Conservation (phyloP, 164 flowering plant genomes). For the Litsea cubeba region DNA sequence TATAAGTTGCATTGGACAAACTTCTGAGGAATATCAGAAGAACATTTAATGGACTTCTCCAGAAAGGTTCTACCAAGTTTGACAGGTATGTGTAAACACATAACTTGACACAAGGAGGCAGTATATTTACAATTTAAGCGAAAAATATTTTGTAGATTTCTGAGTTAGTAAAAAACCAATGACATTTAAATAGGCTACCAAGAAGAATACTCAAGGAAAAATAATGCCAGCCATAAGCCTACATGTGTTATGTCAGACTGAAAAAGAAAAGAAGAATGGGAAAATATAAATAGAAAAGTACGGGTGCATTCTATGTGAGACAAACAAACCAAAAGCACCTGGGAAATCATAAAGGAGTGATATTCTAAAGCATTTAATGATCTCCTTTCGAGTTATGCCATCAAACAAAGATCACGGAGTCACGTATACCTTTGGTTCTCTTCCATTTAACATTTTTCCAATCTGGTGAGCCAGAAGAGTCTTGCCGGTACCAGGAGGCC, state of each 20-base stretch:
- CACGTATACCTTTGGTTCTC: slow-evolving; percentile 79
- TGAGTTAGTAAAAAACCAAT: too few relatives aligned
- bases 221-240: background rate
- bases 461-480: slow-evolving; percentile 97
- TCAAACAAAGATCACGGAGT: too few relatives aligned
- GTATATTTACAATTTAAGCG: background rate
- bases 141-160: background rate
- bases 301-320: background rate
- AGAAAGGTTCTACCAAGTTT: background rate
- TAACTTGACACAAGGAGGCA: background rate
- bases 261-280: background rate
- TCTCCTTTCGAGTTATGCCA: too few relatives aligned
- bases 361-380: too few relatives aligned
- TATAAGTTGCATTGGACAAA: background rate
- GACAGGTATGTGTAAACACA: background rate
- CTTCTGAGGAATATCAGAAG: background rate
- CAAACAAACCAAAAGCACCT: too few relatives aligned
- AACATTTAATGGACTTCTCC: background rate
- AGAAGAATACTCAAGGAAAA: background rate
- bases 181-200: background rate
- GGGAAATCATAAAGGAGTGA: too few relatives aligned
- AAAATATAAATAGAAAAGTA: too few relatives aligned
- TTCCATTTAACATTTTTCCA: slow-evolving; percentile 89
- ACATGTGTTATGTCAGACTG: background rate
- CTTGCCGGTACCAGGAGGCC: slow-evolving; percentile 99